Base-by-base conservation (phyloP, 371 early-diverging fungal genomes). In the Rhizomucor miehei region DNA sequence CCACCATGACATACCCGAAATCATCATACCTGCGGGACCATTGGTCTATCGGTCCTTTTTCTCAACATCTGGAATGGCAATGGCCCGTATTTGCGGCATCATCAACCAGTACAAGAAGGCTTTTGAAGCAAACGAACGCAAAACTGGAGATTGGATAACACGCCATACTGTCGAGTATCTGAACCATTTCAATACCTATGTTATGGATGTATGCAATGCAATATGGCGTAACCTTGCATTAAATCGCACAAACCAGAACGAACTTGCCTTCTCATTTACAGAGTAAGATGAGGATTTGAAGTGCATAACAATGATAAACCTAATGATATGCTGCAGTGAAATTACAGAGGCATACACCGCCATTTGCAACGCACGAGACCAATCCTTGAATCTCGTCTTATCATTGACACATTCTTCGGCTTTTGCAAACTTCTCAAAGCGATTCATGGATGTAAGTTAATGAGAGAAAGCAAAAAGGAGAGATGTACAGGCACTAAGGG, bases 71-170 rank as follows among this genome's bases (percentile, higher is more conserved):
- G 80, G 76, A 13, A 79, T 81, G 80, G 65, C 84, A 2, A 49
- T 79, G 2, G 71, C 77, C 14, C 59, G 86, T 47, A 72, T 82
- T 9, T 85, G 86, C 51, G 78, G 79, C n/a, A 69, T 83, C 29
- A 58, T 85, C 9, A 59, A 66, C 38, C 71, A 71, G 54, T 77
- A 75, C 44, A 69, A 78, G 36, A n/a, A 47, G 11, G 73, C 75
- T 0, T 73, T 76, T 55, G 67, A 75, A 47, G 57, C 62, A 8
- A 70, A 64, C 21, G 75, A 81, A 14, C 40, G 45, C 3, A 50
- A 60, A 4, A 44, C 54, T 0, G 68, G 44, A 8, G 73, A 65
- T 14, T 62, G 71, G 61, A 58, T 63, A 10, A 64, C 71, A 2
- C 63, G 66, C 17, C 72, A 77, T 44, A 70, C 65, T 9, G 58